Evolutionary conservation across 345 rosid species (phyloP), one percentile per base, ranked within the genome.

Genomic region (Excoecaria cochinchinensis): DNA sequence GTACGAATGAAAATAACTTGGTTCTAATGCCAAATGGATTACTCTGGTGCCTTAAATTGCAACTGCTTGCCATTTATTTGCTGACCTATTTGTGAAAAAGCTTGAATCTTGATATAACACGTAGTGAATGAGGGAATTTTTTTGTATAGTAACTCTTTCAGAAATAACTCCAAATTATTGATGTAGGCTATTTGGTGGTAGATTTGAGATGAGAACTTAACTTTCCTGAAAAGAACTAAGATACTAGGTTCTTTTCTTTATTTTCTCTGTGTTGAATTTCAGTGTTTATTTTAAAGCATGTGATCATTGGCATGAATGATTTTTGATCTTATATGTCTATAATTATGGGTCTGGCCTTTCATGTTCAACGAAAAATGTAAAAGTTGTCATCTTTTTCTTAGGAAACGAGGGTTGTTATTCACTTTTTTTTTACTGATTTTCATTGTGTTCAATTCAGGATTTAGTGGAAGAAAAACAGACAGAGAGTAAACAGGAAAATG

Each of bases 391-490:
- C 6, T 73, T 44, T 39, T 46, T 39, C 17, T 36, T 70, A 51
- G 53, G 67, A 21, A 31, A 59, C 44, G 15, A 11, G 11, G 53
- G 55, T 53, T 25, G 46, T 21, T 46, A 47, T 52, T 72, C 24
- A 73, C 63, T 31, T 53, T 14, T 69, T n/a, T 70, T 70, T 60
- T 65, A 19, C 44, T n/a, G 15, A 36, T 57, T 57, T 36, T 39
- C 59, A 40, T 42, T 61, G 6, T 73, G 74, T 71, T 77, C 16
- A 44, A 64, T 79, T 53, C 81, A 89, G 97, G 92, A 85, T 36
- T 31, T 71, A 4, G 39, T 46, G 16, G 87, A 70, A 70, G 87
- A 79, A 16, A 81, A 80, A 69, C 69, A 80, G 68, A 74, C 75
- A 21, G 89, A 72, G n/a, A 36, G 67, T 31, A 65, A 75, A 51